Base-by-base conservation (phyloP, 208 protist species). In the Crithidia mellificae region DNA sequence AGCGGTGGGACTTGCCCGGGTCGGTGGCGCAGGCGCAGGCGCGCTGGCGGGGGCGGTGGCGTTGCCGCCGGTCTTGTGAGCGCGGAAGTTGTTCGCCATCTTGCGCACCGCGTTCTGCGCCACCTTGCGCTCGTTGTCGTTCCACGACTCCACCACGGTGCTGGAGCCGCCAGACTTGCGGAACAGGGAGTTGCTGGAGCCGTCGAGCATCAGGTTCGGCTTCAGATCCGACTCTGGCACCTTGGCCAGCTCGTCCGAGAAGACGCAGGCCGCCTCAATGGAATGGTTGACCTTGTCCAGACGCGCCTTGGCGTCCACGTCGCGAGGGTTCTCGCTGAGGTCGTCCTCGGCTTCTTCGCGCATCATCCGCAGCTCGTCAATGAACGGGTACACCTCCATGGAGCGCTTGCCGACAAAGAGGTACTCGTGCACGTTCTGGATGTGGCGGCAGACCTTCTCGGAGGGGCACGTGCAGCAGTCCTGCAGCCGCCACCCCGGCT, bases 371-470 rank as follows among this genome's bases (percentile, higher is more conserved):
- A 92, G 74, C 61, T 91, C 83, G 58, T 83, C 72, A 32, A 93
- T 78, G 51, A 92, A 88, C 9, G 90, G 90, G 53, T 76, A 84
- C 41, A 95, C 81, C 29, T 95, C 81, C 80, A 83, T 77, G 15
- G 66, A 72, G 20, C 83, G 80, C 30, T 81, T 84, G 53, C 87
- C 90, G 1, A 95, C 81, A 62, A 95, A 93, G 19, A 95, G 69
- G 61, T 91, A 93, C 73, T 92, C 86, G 72, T 92, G 83, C 20
- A 93, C 87, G 64, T 95, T 91, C 67, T 95, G 90, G 58, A 95
- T 84, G 76, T 95, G 90, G 22, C 90, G 81, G 72, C 90, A 95
- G 22, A 95, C 83, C 61, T 67, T 77, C 68, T 85, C 61, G 24
- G 83, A 92, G 6, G 71, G 53, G 66, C 88, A 91, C 17, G 79